phyloP scores from a whole-genome alignment of 108 stramenopile genomes.

The Schizochytrium sp. region DNA sequence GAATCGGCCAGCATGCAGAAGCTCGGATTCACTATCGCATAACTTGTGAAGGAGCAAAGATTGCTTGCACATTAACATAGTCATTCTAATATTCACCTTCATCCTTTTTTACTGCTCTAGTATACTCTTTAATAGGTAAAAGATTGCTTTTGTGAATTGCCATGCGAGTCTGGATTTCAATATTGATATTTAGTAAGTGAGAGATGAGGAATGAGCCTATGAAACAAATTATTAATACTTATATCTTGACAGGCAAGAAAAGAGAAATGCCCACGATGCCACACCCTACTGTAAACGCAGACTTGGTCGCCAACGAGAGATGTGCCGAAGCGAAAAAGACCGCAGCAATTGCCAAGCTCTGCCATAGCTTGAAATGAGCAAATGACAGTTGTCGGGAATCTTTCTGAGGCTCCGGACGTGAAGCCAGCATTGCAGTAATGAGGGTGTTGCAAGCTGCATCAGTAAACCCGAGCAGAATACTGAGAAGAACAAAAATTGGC shows the following conservation, averaged over 20 bases:
- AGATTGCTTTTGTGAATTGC: background rate
- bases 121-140: background rate
- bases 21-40: no score
- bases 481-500: background rate
- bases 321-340: background rate
- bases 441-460: conserved; percentile 41
- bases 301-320: background rate
- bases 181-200: no score
- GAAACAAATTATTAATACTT: background rate
- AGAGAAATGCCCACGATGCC: background rate
- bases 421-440: background rate
- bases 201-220: background rate
- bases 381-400: background rate
- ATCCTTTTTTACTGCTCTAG: no score
- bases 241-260: background rate
- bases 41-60: no score
- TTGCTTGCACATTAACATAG: no score
- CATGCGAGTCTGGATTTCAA: no score
- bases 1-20: no score
- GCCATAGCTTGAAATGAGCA: conserved; percentile 21
- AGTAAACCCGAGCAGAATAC: background rate
- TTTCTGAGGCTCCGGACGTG: background rate
- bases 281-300: background rate
- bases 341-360: background rate
- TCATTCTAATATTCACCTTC: no score